Evolutionary conservation across 164 flowering plant species (phyloP), one percentile per base, ranked within the genome.

Genomic region (Pachysandra terminalis): DNA sequence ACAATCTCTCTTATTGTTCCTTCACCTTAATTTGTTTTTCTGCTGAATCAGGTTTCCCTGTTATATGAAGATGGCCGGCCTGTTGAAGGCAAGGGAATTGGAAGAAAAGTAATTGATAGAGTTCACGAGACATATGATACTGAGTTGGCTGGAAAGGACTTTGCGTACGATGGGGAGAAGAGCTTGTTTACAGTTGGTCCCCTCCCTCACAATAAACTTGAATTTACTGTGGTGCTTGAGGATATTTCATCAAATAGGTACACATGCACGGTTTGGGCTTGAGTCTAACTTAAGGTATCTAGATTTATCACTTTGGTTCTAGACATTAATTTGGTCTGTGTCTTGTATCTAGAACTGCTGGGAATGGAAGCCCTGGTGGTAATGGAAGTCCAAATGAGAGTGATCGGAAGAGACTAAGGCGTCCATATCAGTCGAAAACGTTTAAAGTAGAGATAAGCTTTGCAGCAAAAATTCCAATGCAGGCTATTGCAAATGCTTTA

Each of bases 101-200:
- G 97, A 6, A 82, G 99, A 67, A 88, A 63, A 63, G 83, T 95
- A 1, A 75, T 95, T 32, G 96, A 92, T 51, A 79, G 80, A 66
- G 91, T 95, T 5, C 84, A 90, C 0, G 84, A 86, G 64, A 92
- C 97, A 0, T 95, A 90, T 70, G 74, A 67, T 17, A 62, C 77
- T 45, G 98, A 95, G 75, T 54, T 95, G 16, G 85, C 55, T 19
- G 90, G 89, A 1, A 95, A 90, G 67, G 65, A 89, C 17, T 86
- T 92, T 75, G 97, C 98, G 0, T 95, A 91, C 78, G 98, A 95
- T 76, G 99, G 99, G 0, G 98, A 92, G 56, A 90, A 95, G 74
- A 90, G 90, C 70, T 73, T 95, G 76, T 92, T 90, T 59, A 89
- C 99, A 5, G 72, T 87, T 63, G 99, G 99, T 40, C 37, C 96